Percentiles rank a stretch among this genome's conserved stretches.
phyloP scores from a whole-genome alignment of 2,329 filamentous ascomycete genomes.

The Chaetomiaceae sp. region DNA sequence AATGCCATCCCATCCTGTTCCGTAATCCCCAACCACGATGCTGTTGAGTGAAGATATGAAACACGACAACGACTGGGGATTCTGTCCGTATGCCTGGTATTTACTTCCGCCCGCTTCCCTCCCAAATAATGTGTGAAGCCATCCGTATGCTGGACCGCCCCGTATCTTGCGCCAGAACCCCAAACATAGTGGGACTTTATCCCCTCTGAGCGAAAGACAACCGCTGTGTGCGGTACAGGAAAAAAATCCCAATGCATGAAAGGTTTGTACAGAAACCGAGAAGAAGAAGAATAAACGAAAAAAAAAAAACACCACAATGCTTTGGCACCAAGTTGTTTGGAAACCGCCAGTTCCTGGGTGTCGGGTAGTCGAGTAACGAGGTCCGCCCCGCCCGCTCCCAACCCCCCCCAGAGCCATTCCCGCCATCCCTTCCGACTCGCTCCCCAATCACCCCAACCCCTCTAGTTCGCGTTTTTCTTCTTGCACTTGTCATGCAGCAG shows the following conservation, averaged over 20 bases:
- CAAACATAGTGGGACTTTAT: conserved; percentile 5
- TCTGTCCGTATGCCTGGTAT: conserved; percentile 6
- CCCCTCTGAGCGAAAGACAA: conserved; percentile 1
- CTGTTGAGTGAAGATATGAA: too few species aligned
- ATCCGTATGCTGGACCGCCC: not conserved
- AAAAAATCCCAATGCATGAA: not conserved
- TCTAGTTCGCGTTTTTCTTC: conserved; percentile 43
- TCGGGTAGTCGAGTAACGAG: too few species aligned
- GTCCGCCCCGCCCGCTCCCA: too few species aligned
- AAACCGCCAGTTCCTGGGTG: too few species aligned
- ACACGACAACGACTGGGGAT: conserved; percentile 2
- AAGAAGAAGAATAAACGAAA: not conserved
- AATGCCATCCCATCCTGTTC: not conserved
- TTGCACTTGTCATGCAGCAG: conserved; percentile 87
- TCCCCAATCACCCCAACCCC: not conserved
- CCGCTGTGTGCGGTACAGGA: not conserved
- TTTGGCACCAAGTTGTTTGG: too few species aligned
- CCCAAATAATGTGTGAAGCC: not conserved
- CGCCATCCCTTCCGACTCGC: too few species aligned
- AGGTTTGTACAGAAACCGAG: conserved; percentile 5
- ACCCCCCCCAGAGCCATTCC: too few species aligned
- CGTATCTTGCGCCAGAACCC: conserved; percentile 2
- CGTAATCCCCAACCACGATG: conserved; percentile 6
- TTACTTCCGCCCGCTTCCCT: conserved; percentile 2
- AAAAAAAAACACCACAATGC: not conserved